These are phyloP conservation scores for Bombardia bombarda DNA, from an alignment of 495 filamentous ascomycete species.

Conservation along the genomic window DNA sequence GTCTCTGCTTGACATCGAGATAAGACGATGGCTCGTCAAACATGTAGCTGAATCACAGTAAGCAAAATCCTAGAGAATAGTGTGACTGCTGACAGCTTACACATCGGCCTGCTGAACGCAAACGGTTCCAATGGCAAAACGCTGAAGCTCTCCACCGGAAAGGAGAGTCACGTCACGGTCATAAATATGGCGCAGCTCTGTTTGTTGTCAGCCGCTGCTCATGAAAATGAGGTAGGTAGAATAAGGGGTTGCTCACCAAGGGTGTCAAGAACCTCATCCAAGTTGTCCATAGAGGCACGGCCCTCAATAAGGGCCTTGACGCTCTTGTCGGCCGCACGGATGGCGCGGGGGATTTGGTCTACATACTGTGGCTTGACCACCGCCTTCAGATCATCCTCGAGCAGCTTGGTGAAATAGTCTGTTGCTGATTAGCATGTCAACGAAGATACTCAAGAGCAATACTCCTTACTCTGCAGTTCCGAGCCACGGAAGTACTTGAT, in stretches of 20 bases:
- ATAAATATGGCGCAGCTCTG: conserved; percentile 78
- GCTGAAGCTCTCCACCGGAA: conserved; percentile 94
- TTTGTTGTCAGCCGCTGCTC: too few species aligned
- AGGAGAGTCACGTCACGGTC: conserved; percentile 82
- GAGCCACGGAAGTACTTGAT: conserved; percentile 96
- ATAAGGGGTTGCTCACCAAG: too few species aligned
- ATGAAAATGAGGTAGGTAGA: too few species aligned
- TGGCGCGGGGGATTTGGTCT: conserved; percentile 90
- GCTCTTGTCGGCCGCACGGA: conserved; percentile 66
- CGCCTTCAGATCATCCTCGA: conserved; percentile 93
- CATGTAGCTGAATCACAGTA: conserved; percentile 89
- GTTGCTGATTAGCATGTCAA: conserved; percentile 6
- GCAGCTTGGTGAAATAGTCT: conserved; percentile 98
- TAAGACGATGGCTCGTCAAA: conserved; percentile 99
- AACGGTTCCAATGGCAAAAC: conserved; percentile 91
- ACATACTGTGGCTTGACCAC: conserved; percentile 99
- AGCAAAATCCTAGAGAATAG: background rate
- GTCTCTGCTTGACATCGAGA: conserved; percentile 94
- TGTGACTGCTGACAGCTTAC: conserved; percentile 40
- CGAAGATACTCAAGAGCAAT: background rate
- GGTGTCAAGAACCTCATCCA: conserved; percentile 75
- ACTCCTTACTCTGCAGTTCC: conserved; percentile 78
- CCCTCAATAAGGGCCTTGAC: conserved; percentile 70
- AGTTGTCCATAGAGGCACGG: conserved; percentile 67
- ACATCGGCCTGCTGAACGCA: conserved; percentile 96